phyloP scores from a whole-genome alignment of 805 yeast genomes.

The Monosporozyma solicola region DNA sequence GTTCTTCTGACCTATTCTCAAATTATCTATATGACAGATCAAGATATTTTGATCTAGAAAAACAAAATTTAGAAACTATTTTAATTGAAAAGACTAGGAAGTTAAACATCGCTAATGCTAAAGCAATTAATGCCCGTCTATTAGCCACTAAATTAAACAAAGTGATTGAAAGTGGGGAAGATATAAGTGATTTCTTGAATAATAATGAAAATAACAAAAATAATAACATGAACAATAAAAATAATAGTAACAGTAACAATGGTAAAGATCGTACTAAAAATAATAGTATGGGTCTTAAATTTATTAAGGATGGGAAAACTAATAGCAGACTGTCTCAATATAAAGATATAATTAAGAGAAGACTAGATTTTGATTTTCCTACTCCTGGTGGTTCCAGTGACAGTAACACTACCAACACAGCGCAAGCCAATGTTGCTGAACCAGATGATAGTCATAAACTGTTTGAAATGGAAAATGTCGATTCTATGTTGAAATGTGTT shows the following conservation, averaged over 20 bases:
- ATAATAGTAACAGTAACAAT: background rate
- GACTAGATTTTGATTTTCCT: slow-evolving; percentile 27
- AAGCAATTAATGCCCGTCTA: slow-evolving; percentile 22
- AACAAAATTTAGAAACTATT: slow-evolving; percentile 47
- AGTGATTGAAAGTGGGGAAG: slow-evolving; percentile 14
- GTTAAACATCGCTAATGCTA: slow-evolving; percentile 28
- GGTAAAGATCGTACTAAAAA: background rate
- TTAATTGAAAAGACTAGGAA: slow-evolving; percentile 26
- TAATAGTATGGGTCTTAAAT: background rate
- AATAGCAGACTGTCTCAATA: slow-evolving; percentile 42
- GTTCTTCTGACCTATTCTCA: slow-evolving; percentile 62
- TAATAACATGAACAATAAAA: background rate
- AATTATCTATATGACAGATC: slow-evolving; percentile 54
- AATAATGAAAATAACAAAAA: background rate
- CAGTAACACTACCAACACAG: background rate
- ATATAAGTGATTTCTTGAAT: slow-evolving; percentile 1
- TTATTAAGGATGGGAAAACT: slow-evolving; percentile 1
- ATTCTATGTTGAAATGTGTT: slow-evolving; percentile 54
- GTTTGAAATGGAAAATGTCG: slow-evolving; percentile 41
- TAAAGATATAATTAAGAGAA: slow-evolving; percentile 48
- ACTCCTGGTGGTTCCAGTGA: background rate
- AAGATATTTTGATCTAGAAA: slow-evolving; percentile 63
- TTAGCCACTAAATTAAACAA: slow-evolving; percentile 25
- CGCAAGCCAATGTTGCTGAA: background rate
- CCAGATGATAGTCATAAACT: background rate